These are phyloP conservation scores for Neocallimastix lanati DNA, from an alignment of 192 early-diverging fungal species.

Conservation along the genomic window DNA sequence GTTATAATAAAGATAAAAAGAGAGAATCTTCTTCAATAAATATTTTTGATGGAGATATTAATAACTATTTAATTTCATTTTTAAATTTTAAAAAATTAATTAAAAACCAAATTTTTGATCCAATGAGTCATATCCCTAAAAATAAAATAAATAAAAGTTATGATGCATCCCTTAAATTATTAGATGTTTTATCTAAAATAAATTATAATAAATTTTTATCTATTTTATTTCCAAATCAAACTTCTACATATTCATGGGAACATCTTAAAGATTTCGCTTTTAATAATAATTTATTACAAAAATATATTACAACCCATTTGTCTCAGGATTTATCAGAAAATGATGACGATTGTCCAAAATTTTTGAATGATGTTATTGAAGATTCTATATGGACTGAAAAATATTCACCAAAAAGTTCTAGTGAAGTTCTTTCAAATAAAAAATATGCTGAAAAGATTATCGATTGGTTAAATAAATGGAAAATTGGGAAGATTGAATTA, in stretches of 20 bases:
- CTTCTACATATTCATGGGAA: not conserved
- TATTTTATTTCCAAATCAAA: not conserved
- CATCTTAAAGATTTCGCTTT: not conserved
- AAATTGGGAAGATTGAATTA: not conserved
- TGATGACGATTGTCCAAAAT: not conserved
- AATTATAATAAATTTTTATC: not conserved
- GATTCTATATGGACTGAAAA: not conserved
- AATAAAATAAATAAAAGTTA: not conserved
- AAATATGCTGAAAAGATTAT: not conserved
- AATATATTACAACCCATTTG: not conserved
- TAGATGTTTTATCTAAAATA: not conserved
- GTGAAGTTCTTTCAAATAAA: not conserved
- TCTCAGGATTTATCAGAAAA: not conserved
- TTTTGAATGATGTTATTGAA: not conserved
- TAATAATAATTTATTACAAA: not conserved
- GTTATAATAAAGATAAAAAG: not conserved
- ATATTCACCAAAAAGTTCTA: not conserved
- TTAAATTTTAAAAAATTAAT: not conserved
- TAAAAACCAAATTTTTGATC: not conserved
- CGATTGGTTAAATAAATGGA: not conserved
- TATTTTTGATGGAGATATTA: not conserved
- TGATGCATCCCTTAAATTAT: not conserved
- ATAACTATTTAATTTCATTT: not conserved
- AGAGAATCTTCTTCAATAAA: not conserved
- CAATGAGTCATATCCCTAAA: not conserved